Base-by-base conservation (phyloP, 23 red algal genomes). In the Chondrus crispus region DNA sequence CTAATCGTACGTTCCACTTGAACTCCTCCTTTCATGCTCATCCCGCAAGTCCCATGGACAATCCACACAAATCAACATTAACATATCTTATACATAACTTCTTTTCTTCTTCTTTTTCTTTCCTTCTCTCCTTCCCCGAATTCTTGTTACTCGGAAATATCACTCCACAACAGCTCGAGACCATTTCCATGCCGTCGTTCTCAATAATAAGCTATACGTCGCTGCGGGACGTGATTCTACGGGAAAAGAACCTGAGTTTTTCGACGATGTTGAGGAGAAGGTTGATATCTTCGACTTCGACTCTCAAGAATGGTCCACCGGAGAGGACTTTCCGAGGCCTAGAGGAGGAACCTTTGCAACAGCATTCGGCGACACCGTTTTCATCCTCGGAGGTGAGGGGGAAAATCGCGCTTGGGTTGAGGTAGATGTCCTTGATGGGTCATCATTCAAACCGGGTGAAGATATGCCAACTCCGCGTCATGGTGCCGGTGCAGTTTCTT, bases 221-320 rank as follows among this genome's bases (percentile, higher is more conserved):
- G 75, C 84, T 20, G 92, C 82, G 11, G 92, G 92, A 2, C 80
- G 92, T 52, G 81, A 62, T 45, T 86, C 81, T 6, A 88, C 81
- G 3, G 82, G 50, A 9, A 74, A 80, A 7, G 62, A 72, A 22
- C 88, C 88, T 38, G 49, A 50, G 12, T 94, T 94, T 39, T 87
- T 94, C 47, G 60, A 87, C 43, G 73, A 82, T 50, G 50, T 75
- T 5, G 62, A 51, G 47, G 46, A 50, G n/a, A 72, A 77, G 39
- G 92, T 94, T 42, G 82, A 94, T 41, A 75, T 94, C 9, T 88
- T 76, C 46, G 92, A 88, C 48, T 63, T 88, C 32, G 37, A 36
- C n/a, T 66, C 74, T 19, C 32, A 55, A 30, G 46, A 42, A n/a
- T 94, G 92, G 82, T 42, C 40, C 51, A 49, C 70, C 49, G 28